Evolutionary conservation across 1,284 basidiomycete genomes (phyloP), one percentile per base, ranked within the genome.

Genomic region (Fomitiporia mediterranea): DNA sequence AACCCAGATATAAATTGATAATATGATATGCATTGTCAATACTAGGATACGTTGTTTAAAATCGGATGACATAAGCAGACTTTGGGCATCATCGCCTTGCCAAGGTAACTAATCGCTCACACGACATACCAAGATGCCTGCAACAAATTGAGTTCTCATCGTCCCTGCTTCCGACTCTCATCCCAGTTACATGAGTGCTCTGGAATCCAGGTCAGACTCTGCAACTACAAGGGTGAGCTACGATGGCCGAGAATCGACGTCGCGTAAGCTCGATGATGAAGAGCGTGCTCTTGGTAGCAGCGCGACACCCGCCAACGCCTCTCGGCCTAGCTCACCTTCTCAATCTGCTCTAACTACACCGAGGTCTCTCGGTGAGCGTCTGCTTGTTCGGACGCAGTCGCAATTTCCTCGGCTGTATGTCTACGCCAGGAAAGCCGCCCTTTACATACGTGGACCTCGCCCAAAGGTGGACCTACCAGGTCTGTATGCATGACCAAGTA

Each of bases 391-490:
- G n/a, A 28, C 40, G n/a, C 40, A 51, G 19, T 51, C 32, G 27
- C 25, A 38, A n/a, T 53, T 43, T 28, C 58, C 58, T 13, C 21
- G 32, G 32, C 53, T 67, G 8, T 61, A 68, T 55, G 63, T 62
- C 32, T 60, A 61, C 40, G 53, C 64, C 11, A 61, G 58, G 37
- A 67, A 63, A 43, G 54, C 68, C 42, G 63, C 67, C 47, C 52
- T 55, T 11, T 87, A 82, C 63, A 53, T 81, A 47, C 74, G 76
- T 62, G 86, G 86, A 5, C 86, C 86, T 5, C 23, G 46, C 49
- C 83, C 83, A 5, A 83, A 81, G 65, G 67, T 76, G 27, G 77
- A 82, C 61, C 66, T 87, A 39, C 71, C 78, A 70, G 74, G 83
- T 84, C 58, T 53, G 78, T 71, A 8, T 11, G 19, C 13, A 27